phyloP scores from a whole-genome alignment of 2,329 filamentous ascomycete species.

The Thielaviopsis populi region DNA sequence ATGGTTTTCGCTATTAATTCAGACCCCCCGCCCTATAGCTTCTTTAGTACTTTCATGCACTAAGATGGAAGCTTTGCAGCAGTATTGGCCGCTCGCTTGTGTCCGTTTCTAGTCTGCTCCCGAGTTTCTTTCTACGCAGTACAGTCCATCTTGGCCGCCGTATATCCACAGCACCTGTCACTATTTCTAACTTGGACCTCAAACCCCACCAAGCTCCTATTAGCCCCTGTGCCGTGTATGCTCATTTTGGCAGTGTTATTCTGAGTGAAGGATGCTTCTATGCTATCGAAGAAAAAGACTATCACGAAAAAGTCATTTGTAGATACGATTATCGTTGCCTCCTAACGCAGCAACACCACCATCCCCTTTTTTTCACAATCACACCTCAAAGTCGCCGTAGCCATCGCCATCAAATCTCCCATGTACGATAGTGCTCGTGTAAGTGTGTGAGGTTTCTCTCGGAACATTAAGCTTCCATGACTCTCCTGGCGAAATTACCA shows the following conservation, averaged over 20 bases:
- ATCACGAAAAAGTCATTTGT: too few relatives aligned
- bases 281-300: background rate
- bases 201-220: background rate
- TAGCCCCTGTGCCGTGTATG: background rate
- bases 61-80: too few relatives aligned
- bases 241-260: background rate
- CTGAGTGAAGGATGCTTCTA: background rate
- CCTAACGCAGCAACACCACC: too few relatives aligned
- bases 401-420: background rate
- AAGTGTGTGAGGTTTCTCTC: background rate
- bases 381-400: too few relatives aligned
- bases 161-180: too few relatives aligned
- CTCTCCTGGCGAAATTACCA: slow-evolving; percentile 4
- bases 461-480: background rate
- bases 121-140: too few relatives aligned
- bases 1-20: background rate
- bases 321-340: too few relatives aligned
- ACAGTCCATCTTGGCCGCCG: too few relatives aligned
- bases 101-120: too few relatives aligned
- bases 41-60: too few relatives aligned
- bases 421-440: background rate
- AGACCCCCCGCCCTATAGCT: background rate
- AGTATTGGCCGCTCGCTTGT: too few relatives aligned
- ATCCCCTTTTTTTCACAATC: too few relatives aligned
- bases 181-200: background rate